Conservation (phyloP, 441 rosid species). For the Macaranga tanarius region DNA sequence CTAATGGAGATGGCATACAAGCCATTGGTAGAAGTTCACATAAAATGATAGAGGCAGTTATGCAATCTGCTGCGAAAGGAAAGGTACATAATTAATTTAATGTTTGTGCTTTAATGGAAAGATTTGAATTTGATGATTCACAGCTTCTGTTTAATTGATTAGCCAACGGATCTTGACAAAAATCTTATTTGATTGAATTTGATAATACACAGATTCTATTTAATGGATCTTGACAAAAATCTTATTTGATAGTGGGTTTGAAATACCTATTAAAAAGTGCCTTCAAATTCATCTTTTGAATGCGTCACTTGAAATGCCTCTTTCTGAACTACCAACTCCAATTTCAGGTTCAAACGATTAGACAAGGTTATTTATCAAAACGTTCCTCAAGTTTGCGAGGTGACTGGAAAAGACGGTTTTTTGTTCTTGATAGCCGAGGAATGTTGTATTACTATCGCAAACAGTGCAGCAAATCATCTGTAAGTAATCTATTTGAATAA, state of each 20-base stretch:
- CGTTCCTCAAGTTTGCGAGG: conserved; percentile 95
- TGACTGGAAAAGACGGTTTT: conserved; percentile 99
- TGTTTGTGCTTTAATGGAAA: neutral
- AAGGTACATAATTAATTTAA: conserved; percentile 53
- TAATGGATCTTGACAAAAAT: neutral
- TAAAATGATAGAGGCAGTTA: conserved; percentile 98
- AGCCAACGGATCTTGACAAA: neutral
- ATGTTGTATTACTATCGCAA: conserved; percentile 97
- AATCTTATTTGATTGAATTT: neutral
- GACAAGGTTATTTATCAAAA: conserved; percentile 98
- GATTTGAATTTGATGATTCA: conserved; percentile 9
- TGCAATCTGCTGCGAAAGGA: conserved; percentile 99
- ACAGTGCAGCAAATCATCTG: conserved; percentile 84
- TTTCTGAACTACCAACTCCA: conserved; percentile 20
- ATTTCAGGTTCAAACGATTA: conserved; percentile 91
- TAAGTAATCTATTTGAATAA: conserved; percentile 41
- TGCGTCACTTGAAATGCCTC: neutral
- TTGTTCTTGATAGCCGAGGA: conserved; percentile 98
- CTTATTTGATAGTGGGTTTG: neutral
- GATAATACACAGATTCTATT: neutral
- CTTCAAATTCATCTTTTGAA: neutral
- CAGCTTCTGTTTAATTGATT: neutral
- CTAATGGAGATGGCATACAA: conserved; percentile 96
- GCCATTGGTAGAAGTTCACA: conserved; percentile 99
- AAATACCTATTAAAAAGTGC: neutral